Conservation (phyloP, 116 monocot genomes). For the Iris pallida region DNA sequence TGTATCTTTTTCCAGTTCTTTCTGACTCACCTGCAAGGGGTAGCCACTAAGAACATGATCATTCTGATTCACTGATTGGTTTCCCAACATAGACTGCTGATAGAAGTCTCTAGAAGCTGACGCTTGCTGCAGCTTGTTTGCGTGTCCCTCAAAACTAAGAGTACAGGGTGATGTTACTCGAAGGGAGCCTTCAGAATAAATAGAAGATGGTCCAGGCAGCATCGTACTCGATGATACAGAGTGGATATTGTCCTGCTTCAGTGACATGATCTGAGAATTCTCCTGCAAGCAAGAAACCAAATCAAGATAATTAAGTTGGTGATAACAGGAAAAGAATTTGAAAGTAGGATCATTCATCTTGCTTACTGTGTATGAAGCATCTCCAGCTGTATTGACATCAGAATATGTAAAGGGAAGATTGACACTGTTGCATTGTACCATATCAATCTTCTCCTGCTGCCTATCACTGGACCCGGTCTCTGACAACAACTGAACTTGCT, state of each 20-base stretch:
- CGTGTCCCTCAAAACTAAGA: conserved; percentile 36
- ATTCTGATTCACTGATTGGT: conserved; percentile 18
- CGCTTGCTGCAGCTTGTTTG: conserved; percentile 20
- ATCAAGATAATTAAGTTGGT: conserved; percentile 20
- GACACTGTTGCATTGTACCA: conserved; percentile 1
- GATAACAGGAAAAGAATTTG: conserved; percentile 16
- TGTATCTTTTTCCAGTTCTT: conserved; percentile 15
- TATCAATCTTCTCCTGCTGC: conserved; percentile 11
- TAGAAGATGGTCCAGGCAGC: conserved; percentile 25
- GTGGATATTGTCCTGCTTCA: conserved; percentile 14
- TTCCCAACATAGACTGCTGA: conserved; percentile 24
- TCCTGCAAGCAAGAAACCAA: conserved; percentile 18
- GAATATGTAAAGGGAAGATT: conserved; percentile 7
- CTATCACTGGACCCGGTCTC: conserved; percentile 5
- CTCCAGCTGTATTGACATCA: conserved; percentile 13
- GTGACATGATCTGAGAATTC: conserved; percentile 5
- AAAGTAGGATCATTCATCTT: conserved; percentile 4
- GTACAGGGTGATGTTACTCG: conserved; percentile 19
- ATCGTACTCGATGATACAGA: conserved; percentile 12
- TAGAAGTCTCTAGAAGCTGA: conserved; percentile 9
- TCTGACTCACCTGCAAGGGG: conserved; percentile 30
- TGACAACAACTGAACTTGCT: background rate
- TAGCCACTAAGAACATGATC: conserved; percentile 34
- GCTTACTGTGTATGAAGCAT: conserved; percentile 1
- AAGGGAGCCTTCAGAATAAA: conserved; percentile 17